Evolutionary conservation across 192 early-diverging fungal genomes (phyloP).

Genomic region (Podila horticola): DNA sequence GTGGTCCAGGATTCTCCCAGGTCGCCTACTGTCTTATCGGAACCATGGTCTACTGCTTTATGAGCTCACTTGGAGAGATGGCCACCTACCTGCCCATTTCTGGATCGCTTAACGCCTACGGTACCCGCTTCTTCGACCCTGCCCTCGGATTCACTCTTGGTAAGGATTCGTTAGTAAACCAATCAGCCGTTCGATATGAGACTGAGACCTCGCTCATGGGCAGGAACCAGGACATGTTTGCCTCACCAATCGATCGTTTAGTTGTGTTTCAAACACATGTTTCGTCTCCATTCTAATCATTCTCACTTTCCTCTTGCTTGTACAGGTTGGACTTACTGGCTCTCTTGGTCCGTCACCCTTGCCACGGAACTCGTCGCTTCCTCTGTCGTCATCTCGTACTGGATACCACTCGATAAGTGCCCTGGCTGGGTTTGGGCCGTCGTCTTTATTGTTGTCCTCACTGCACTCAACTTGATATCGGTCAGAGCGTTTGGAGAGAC

Average conservation of each 20-base stretch:
- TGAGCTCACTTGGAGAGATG: constrained; percentile 88
- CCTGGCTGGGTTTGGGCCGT: constrained; percentile 51
- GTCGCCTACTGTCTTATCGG: constrained; percentile 77
- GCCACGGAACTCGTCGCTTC: constrained; percentile 80
- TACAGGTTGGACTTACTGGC: constrained; percentile 69
- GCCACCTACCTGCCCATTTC: constrained; percentile 84
- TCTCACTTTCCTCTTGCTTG: neutral
- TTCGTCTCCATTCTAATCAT: neutral
- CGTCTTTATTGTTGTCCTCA: constrained; percentile 22
- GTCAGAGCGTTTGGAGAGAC: constrained; percentile 66
- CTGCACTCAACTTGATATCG: constrained; percentile 25
- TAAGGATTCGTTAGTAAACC: constrained; percentile 52
- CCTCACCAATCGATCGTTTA: too few species aligned
- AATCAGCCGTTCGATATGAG: neutral
- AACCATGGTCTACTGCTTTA: constrained; percentile 75
- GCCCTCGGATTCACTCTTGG: constrained; percentile 77
- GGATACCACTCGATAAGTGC: constrained; percentile 30
- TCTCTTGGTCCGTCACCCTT: constrained; percentile 65
- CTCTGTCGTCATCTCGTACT: constrained; percentile 78
- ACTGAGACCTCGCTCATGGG: neutral
- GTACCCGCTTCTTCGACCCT: constrained; percentile 85
- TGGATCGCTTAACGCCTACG: constrained; percentile 83
- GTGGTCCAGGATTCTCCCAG: constrained; percentile 81
- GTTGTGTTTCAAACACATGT: too few species aligned
- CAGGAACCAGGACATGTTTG: neutral